A percentile compares a stretch with the other conserved stretches of the same genome.
Evolutionary conservation across 768 basidiomycete species (phyloP).

Genomic region (Tulasnella sp.): DNA sequence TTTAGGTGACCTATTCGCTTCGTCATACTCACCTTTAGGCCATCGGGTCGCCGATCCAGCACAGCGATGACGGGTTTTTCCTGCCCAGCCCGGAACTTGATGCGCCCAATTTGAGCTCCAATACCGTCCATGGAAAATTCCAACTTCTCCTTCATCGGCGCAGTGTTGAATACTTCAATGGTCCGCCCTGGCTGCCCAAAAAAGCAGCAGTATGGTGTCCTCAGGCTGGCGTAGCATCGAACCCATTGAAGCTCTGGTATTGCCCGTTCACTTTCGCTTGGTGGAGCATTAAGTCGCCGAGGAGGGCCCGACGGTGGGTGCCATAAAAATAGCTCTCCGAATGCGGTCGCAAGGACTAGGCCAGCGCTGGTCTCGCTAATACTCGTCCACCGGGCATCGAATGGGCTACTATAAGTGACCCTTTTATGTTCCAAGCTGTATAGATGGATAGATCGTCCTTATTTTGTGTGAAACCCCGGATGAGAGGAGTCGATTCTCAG

Average conservation of each 20-base stretch:
- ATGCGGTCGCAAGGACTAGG: neutral
- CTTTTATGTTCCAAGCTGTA: neutral
- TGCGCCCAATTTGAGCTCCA: too few species aligned
- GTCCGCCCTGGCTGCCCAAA: neutral
- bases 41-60: neutral
- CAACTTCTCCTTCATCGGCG: neutral
- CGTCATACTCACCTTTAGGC: neutral
- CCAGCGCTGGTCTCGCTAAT: neutral
- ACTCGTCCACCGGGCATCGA: neutral
- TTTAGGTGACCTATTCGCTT: neutral
- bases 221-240: neutral
- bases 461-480: neutral
- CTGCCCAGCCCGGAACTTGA: neutral
- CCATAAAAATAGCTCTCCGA: neutral
- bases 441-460: neutral
- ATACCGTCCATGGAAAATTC: neutral
- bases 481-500: neutral
- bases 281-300: neutral
- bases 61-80: neutral
- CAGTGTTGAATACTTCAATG: neutral
- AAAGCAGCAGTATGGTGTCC: neutral
- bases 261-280: neutral
- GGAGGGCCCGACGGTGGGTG: neutral
- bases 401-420: neutral
- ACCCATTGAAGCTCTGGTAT: neutral